Base-by-base conservation (phyloP, 345 rosid genomes). In the Populus pruinosa region DNA sequence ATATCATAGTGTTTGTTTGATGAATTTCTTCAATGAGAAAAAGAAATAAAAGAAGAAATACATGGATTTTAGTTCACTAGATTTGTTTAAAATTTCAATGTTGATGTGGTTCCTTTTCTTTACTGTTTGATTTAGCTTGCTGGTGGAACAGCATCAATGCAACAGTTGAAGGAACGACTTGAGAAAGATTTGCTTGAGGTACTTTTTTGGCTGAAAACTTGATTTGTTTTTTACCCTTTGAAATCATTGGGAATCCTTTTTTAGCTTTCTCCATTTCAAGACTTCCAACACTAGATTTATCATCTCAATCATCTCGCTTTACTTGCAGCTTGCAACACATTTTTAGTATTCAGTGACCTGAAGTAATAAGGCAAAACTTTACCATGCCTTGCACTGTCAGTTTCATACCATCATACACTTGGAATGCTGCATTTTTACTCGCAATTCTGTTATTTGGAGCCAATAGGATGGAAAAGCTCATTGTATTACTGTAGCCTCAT, bases 71-170 rank as follows among this genome's bases (percentile, higher is more conserved):
- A 59, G 63, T 10, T 59, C 5, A 53, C 27, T 43, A 12, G 23
- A 8, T 61, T 55, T 2, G 29, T 61, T 33, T 59, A 33, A 43
- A 31, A 56, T 67, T 39, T 2, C 3, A 35, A 7, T 41, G 13
- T 14, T 55, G 35, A 27, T 78, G 41, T 62, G 16, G 69, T 65
- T 33, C 49, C 47, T 77, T 74, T 5, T 63, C 25, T 80, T 53
- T 79, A 70, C 25, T 66, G 13, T 63, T 53, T 47, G 76, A 76
- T 81, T n/a, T 83, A 95, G 99, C 97, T 95, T 83, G 93, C 98
- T 81, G 99, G 99, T 82, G 99, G 99, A 78, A 95, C 99, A 41
- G 92, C 99, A 83, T 93, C 99, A 21, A 95, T 95, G 98, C 99
- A 95, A 85, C 99, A 95, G 81, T 77, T 93, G 87, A 95, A 95